phyloP scores from a whole-genome alignment of 2,329 filamentous ascomycete species.

The Aphanoascus verrucosus region DNA sequence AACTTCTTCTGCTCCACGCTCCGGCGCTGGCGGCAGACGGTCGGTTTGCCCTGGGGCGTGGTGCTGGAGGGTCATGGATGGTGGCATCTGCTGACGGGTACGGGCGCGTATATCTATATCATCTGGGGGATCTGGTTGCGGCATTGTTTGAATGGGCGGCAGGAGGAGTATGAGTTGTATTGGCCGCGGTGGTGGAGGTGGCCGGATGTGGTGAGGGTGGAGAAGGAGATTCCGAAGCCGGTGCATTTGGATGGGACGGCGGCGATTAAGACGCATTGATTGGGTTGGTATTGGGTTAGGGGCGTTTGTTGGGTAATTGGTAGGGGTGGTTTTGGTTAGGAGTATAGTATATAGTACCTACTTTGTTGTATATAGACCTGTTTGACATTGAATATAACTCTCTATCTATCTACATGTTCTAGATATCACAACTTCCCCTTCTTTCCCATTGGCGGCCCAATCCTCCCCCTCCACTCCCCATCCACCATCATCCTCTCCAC shows the following conservation, averaged over 20 bases:
- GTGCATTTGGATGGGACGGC: conserved; percentile 5
- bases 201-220: conserved; percentile 41
- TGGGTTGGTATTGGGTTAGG: not conserved
- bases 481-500: conserved; percentile 48
- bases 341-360: too few relatives aligned
- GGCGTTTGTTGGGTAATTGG: too few relatives aligned
- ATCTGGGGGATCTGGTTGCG: conserved; percentile 74
- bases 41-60: conserved; percentile 71
- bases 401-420: not conserved
- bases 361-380: not conserved
- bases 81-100: conserved; percentile 48
- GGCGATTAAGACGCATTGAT: conserved; percentile 9
- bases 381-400: not conserved
- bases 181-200: conserved; percentile 57
- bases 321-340: too few relatives aligned
- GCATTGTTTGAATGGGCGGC: conserved; percentile 60
- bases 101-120: too few relatives aligned
- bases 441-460: conserved; percentile 6
- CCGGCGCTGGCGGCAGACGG: conserved; percentile 52
- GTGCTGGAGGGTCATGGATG: conserved; percentile 63
- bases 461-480: conserved; percentile 40
- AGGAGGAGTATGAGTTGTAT: conserved; percentile 58
- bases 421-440: too few relatives aligned
- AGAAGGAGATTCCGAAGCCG: conserved; percentile 11
- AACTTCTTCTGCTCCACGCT: conserved; percentile 62